Base-by-base conservation (phyloP, 2,329 filamentous ascomycete species). In the Aspergillus sp. region DNA sequence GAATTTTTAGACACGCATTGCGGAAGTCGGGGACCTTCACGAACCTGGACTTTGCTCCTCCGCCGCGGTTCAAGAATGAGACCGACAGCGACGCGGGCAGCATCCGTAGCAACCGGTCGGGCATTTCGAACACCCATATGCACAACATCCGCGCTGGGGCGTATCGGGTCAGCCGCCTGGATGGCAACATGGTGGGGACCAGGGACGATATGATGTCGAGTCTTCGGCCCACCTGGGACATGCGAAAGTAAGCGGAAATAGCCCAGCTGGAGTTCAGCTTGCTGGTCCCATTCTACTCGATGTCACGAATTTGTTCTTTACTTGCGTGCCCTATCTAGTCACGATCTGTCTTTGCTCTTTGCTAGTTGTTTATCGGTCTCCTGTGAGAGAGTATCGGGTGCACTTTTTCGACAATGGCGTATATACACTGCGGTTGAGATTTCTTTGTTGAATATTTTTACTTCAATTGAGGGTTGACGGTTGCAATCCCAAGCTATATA, bases 121-220 rank as follows among this genome's bases (percentile, higher is more conserved):
- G 82, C 31, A 78, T 93, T 47, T 93, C 85, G 4, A 69, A 75
- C 3, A 63, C 71, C 32, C 75, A 86, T 52, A 64, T 76, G 32
- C 67, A 77, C 39, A 81, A 84, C 48, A 78, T 94, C 48, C 82
- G 86, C 43, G 74, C 67, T 36, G 88, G 88, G 43, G 86, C 86
- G 28, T 89, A 93, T 51, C 82, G 88, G 41, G 76, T 95, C 43
- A 91, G 84, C 54, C 78, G 83, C 30, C 72, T 95, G 39, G 86
- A 88, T 0, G 79, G 77, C 36, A 85, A 88, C 45, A 74, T 80
- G 26, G 84, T 93, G 36, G 88, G 86, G 43, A 86, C 84, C 3
- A 72, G 71, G 49, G 74, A 81, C 20, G 75, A 85, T 35, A 60
- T 89, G 55, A 61, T 66, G 36, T 61, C 59, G n/a, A 65, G 76